A percentile compares a stretch with the other conserved stretches of the same genome.
Evolutionary conservation across 305 asterid species (phyloP).

Genomic region (Euphrasia arctica): DNA sequence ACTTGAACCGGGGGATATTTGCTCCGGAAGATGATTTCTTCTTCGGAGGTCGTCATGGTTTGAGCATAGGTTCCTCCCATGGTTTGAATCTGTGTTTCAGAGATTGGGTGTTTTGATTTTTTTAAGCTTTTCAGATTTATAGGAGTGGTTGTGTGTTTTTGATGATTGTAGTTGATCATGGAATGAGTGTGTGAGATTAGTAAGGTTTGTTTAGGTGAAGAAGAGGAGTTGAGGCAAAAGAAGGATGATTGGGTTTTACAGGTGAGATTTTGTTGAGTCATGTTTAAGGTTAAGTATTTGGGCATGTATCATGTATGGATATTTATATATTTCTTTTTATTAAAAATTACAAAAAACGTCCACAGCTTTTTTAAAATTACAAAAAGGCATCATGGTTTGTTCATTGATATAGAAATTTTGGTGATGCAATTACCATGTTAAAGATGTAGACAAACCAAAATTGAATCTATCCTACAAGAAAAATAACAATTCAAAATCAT

Average conservation of each 20-base stretch:
- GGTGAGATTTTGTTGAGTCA: constrained; percentile 45
- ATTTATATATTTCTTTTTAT: too few species aligned
- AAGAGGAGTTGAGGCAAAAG: constrained; percentile 6
- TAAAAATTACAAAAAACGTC: too few species aligned
- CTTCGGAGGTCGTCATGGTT: constrained; percentile 25
- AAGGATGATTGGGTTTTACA: constrained; percentile 19
- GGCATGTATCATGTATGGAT: too few species aligned
- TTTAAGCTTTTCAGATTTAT: neutral
- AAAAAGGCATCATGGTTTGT: too few species aligned
- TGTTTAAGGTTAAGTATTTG: too few species aligned
- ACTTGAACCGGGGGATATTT: constrained; percentile 60
- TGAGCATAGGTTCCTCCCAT: constrained; percentile 48
- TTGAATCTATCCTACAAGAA: neutral
- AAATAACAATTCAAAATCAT: constrained; percentile 3
- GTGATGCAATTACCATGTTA: neutral
- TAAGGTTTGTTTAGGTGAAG: constrained; percentile 20
- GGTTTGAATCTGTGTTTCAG: constrained; percentile 5
- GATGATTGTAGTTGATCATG: constrained; percentile 20
- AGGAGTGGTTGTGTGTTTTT: constrained; percentile 9
- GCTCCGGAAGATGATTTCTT: constrained; percentile 73
- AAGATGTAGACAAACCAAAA: neutral
- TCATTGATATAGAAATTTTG: too few species aligned
- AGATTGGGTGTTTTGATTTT: neutral
- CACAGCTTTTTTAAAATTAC: too few species aligned
- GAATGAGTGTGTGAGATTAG: constrained; percentile 25